phyloP scores from a whole-genome alignment of 306 rosid species.

The Oemleria cerasiformis region DNA sequence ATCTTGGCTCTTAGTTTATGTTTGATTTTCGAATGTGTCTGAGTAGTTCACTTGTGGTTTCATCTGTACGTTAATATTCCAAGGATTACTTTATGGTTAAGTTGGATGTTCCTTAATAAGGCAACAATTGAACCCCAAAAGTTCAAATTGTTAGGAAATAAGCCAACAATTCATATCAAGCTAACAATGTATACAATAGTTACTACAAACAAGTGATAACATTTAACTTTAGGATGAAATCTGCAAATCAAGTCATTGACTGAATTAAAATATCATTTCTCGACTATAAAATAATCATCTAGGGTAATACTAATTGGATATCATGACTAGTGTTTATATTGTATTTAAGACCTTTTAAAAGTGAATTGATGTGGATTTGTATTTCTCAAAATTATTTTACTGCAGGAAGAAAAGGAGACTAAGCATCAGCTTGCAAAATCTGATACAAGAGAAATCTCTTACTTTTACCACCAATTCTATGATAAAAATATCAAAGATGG shows the following conservation, averaged over 20 bases:
- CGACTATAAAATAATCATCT: slow-evolving; percentile 8
- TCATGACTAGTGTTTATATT: background rate
- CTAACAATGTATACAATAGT: background rate
- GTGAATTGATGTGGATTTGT: slow-evolving; percentile 11
- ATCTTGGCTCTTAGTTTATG: slow-evolving; percentile 4
- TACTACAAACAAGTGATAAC: background rate
- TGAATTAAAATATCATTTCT: too few relatives aligned
- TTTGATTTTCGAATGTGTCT: slow-evolving; percentile 1
- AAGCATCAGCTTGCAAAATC: slow-evolving; percentile 6
- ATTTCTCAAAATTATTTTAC: slow-evolving; percentile 6
- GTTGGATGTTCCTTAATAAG: background rate
- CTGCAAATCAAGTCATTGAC: too few relatives aligned
- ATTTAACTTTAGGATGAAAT: slow-evolving; percentile 4
- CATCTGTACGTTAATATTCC: background rate
- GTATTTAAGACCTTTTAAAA: slow-evolving; percentile 1
- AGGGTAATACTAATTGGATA: background rate
- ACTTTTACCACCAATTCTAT: slow-evolving; percentile 59
- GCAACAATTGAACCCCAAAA: background rate
- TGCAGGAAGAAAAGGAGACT: slow-evolving; percentile 66
- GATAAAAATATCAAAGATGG: slow-evolving; percentile 54
- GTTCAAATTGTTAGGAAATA: slow-evolving; percentile 3
- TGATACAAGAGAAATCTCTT: slow-evolving; percentile 59
- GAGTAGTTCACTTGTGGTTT: background rate
- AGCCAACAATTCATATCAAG: background rate
- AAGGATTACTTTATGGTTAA: background rate